phyloP scores from a whole-genome alignment of 75 land plant genomes.

The Pinus taeda region DNA sequence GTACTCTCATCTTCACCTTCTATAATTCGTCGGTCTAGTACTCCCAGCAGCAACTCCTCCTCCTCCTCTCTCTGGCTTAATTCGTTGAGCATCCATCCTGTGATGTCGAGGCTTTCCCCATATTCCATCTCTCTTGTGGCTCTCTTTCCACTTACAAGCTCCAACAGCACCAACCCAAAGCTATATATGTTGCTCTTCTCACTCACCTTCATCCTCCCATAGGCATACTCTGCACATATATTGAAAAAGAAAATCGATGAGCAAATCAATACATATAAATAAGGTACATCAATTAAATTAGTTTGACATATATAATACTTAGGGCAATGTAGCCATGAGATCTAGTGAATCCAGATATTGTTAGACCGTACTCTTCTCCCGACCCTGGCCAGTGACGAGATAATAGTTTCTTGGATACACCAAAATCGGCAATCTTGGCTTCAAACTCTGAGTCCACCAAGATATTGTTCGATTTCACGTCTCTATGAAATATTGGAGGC shows the following conservation, averaged over 20 bases:
- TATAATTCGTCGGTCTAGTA: neutral
- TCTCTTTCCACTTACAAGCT: constrained; percentile 30
- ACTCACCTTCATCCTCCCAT: constrained; percentile 24
- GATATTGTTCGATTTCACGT: constrained; percentile 53
- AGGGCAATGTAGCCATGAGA: neutral
- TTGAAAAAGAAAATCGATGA: too few relatives aligned
- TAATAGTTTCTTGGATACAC: constrained; percentile 27
- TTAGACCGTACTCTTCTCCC: too few relatives aligned
- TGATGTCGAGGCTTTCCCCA: constrained; percentile 33
- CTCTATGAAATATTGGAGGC: constrained; percentile 50
- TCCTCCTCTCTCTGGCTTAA: neutral
- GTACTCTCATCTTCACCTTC: neutral
- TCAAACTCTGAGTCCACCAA: constrained; percentile 41
- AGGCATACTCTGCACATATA: constrained; percentile 25
- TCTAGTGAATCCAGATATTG: neutral
- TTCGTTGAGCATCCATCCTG: constrained; percentile 14
- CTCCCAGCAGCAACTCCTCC: too few relatives aligned
- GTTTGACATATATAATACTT: neutral
- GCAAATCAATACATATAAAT: neutral
- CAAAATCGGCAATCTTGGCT: constrained; percentile 62
- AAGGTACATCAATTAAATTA: constrained; percentile 16
- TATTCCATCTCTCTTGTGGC: constrained; percentile 18
- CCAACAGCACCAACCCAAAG: constrained; percentile 44
- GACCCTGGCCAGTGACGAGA: neutral
- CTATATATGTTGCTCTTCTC: constrained; percentile 41